A percentile compares a stretch with the other conserved stretches of the same genome.
Evolutionary conservation across 2,329 filamentous ascomycete species (phyloP).

Genomic region (Coniochaeta prunicola): DNA sequence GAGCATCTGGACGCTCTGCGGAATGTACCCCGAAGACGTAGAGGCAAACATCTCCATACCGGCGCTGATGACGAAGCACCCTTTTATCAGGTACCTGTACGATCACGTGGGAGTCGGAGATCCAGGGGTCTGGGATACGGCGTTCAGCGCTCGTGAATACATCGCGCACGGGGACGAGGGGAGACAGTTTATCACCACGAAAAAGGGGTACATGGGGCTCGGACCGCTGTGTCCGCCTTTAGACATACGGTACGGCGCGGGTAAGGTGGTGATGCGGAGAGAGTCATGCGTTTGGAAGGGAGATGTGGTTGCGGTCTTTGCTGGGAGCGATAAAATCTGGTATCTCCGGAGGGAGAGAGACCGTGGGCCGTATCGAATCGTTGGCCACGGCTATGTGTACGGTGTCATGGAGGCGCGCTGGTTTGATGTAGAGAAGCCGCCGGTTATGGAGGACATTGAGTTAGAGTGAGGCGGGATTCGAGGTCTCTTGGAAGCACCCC

Average conservation of each 20-base stretch:
- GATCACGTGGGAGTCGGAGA: background rate
- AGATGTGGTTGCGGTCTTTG: background rate
- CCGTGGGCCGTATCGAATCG: background rate
- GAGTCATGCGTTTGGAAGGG: background rate
- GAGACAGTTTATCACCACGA: background rate
- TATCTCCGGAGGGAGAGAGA: background rate
- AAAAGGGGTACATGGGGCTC: background rate
- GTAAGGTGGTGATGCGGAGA: background rate
- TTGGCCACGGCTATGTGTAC: background rate
- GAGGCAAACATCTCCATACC: background rate
- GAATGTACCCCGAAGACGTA: background rate
- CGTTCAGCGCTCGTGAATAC: background rate
- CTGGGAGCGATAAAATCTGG: background rate
- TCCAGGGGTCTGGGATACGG: background rate
- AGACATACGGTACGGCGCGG: background rate
- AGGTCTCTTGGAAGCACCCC: too few relatives aligned
- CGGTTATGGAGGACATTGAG: too few relatives aligned
- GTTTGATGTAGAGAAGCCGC: background rate
- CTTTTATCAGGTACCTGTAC: background rate
- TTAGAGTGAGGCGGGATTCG: too few relatives aligned
- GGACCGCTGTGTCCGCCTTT: background rate
- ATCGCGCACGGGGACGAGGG: background rate
- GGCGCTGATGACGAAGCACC: background rate
- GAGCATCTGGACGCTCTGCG: background rate
- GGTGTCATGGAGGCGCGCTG: background rate